Conservation (phyloP, 2,329 filamentous ascomycete species). For the Xylaria sp. region DNA sequence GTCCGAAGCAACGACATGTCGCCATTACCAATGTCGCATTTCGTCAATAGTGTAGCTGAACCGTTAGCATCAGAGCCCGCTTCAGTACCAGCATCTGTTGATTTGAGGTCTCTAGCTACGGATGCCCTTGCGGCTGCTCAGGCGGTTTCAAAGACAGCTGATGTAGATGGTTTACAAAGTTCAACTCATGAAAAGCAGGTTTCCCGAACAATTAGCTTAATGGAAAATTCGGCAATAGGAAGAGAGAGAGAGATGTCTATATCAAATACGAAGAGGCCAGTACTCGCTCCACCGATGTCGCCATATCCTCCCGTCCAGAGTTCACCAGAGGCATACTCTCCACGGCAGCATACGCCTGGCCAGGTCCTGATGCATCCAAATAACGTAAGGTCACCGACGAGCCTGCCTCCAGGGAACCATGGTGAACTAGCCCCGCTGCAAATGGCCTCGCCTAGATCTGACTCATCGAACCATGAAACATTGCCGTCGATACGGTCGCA, state of each 20-base stretch:
- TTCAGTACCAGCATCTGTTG: conserved; percentile 37
- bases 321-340: conserved; percentile 45
- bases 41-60: conserved; percentile 36
- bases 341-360: conserved; percentile 41
- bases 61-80: conserved; percentile 27
- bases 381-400: conserved; percentile 52
- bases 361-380: conserved; percentile 49
- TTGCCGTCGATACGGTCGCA: conserved; percentile 54
- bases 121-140: conserved; percentile 45
- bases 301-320: conserved; percentile 44
- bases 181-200: conserved; percentile 33
- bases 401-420: conserved; percentile 43
- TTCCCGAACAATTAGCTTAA: conserved; percentile 37
- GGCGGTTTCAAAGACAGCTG: conserved; percentile 40
- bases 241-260: conserved; percentile 38
- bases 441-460: conserved; percentile 53
- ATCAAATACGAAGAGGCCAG: conserved; percentile 41
- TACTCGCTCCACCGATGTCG: conserved; percentile 49
- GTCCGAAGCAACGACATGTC: conserved; percentile 50
- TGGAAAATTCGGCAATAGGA: conserved; percentile 35
- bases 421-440: conserved; percentile 53
- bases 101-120: conserved; percentile 46
- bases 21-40: conserved; percentile 41
- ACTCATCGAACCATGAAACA: conserved; percentile 51
- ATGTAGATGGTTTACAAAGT: conserved; percentile 38